phyloP scores from a whole-genome alignment of 495 filamentous ascomycete genomes.

The Penicillium antarcticum region DNA sequence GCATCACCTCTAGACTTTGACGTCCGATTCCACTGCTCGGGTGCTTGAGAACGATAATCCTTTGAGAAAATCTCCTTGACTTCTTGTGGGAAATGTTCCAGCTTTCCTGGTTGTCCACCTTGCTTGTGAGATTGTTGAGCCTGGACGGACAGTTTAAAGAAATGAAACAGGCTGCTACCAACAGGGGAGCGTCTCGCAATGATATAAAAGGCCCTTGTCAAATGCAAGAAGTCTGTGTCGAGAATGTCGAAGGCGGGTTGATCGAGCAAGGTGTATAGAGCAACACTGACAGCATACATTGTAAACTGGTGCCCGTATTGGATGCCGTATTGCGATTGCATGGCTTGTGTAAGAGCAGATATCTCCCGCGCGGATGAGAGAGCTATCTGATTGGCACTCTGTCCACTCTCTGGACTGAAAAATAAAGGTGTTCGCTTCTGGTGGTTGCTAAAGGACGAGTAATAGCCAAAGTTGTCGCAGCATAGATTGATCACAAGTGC shows the following conservation, averaged over 20 bases:
- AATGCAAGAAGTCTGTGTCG: conserved; percentile 24
- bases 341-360: conserved; percentile 12
- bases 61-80: conserved; percentile 17
- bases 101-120: neutral
- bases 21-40: conserved; percentile 12
- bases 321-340: conserved; percentile 23
- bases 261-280: conserved; percentile 26
- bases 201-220: conserved; percentile 24
- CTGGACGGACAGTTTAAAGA: conserved; percentile 26
- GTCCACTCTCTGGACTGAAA: neutral
- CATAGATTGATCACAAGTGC: conserved; percentile 27
- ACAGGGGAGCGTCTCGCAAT: conserved; percentile 25
- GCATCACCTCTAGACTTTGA: conserved; percentile 3
- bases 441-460: neutral
- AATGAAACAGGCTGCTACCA: conserved; percentile 21
- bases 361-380: conserved; percentile 25
- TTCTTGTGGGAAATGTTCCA: conserved; percentile 2
- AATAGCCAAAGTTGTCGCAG: conserved; percentile 13
- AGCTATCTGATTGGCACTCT: conserved; percentile 6
- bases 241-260: conserved; percentile 23
- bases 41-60: neutral
- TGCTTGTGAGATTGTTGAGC: conserved; percentile 11
- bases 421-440: conserved; percentile 1
- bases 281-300: conserved; percentile 31
- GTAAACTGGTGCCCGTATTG: conserved; percentile 29